Percentiles rank a stretch among this genome's conserved stretches.
These are phyloP conservation scores for Puccinellia tenuiflora DNA, from an alignment of 176 grass and related monocot genomes.

Conservation along the genomic window DNA sequence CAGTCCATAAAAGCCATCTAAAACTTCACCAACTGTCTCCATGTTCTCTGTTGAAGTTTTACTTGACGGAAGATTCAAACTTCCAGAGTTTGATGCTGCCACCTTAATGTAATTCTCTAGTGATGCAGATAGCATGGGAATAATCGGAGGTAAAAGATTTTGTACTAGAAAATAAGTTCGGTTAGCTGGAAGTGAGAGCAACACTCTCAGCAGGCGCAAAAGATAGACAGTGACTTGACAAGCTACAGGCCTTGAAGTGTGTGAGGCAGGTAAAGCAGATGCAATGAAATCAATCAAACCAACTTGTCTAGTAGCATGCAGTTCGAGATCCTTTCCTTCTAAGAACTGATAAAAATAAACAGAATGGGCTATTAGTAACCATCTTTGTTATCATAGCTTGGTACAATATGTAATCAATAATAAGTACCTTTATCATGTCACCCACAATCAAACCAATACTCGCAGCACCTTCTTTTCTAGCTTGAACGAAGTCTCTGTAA, in stretches of 20 bases:
- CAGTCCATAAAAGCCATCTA: slow-evolving; percentile 97
- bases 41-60: slow-evolving; percentile 75
- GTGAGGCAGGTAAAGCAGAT: slow-evolving; percentile 88
- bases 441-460: slow-evolving; percentile 89
- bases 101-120: slow-evolving; percentile 99
- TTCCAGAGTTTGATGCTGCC: slow-evolving; percentile 74
- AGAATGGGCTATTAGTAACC: slow-evolving; percentile 29
- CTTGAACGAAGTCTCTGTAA: slow-evolving; percentile 82
- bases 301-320: slow-evolving; percentile 91
- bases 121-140: slow-evolving; percentile 91
- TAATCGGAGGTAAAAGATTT: slow-evolving; percentile 96
- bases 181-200: slow-evolving; percentile 86
- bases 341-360: slow-evolving; percentile 69
- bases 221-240: slow-evolving; percentile 95
- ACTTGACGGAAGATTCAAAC: slow-evolving; percentile 43
- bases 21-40: slow-evolving; percentile 75
- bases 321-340: slow-evolving; percentile 84
- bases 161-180: slow-evolving; percentile 89
- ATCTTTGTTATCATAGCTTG: slow-evolving; percentile 13
- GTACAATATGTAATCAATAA: slow-evolving; percentile 27
- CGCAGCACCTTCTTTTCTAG: slow-evolving; percentile 92
- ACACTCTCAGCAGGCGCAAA: slow-evolving; percentile 57
- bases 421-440: slow-evolving; percentile 88
- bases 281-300: slow-evolving; percentile 93
- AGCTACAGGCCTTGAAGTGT: slow-evolving; percentile 91